Conservation (phyloP, 805 yeast species). For the Nakazawaea ishiwadae region DNA sequence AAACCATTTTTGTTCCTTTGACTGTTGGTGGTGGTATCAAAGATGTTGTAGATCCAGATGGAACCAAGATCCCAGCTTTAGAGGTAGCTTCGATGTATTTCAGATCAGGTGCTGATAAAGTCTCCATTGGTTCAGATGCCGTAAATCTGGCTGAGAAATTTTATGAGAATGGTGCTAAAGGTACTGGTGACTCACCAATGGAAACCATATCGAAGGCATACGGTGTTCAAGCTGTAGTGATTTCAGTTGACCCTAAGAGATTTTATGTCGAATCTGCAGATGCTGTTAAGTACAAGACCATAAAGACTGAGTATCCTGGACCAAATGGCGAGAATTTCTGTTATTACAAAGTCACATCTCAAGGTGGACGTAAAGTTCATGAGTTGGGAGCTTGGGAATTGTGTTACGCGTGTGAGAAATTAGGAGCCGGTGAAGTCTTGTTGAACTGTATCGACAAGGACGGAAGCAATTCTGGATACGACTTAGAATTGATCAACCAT, state of each 20-base stretch:
- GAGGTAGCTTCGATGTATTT: conserved; percentile 90
- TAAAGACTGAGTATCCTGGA: conserved; percentile 64
- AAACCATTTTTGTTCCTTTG: conserved; percentile 90
- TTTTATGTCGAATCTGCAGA: conserved; percentile 64
- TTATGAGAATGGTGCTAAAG: conserved; percentile 50
- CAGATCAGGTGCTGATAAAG: conserved; percentile 97
- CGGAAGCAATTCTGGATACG: conserved; percentile 94
- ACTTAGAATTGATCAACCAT: conserved; percentile 76
- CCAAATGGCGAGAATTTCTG: conserved; percentile 88
- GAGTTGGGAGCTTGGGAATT: conserved; percentile 91
- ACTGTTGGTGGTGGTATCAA: conserved; percentile 99
- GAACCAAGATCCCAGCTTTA: conserved; percentile 73
- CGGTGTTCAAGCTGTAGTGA: conserved; percentile 97
- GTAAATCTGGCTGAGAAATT: conserved; percentile 85
- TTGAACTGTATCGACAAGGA: conserved; percentile 95
- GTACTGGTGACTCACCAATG: conserved; percentile 80
- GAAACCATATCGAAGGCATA: conserved; percentile 90
- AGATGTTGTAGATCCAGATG: conserved; percentile 84
- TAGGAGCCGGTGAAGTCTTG: conserved; percentile 95
- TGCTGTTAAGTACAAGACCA: conserved; percentile 56
- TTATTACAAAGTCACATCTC: conserved; percentile 94
- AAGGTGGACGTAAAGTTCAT: conserved; percentile 88
- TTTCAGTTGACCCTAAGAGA: conserved; percentile 96
- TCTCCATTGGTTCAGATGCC: conserved; percentile 97
- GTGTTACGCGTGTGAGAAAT: conserved; percentile 79